Base-by-base conservation (phyloP, 106 monocot genomes). In the Dendrobium nobile region DNA sequence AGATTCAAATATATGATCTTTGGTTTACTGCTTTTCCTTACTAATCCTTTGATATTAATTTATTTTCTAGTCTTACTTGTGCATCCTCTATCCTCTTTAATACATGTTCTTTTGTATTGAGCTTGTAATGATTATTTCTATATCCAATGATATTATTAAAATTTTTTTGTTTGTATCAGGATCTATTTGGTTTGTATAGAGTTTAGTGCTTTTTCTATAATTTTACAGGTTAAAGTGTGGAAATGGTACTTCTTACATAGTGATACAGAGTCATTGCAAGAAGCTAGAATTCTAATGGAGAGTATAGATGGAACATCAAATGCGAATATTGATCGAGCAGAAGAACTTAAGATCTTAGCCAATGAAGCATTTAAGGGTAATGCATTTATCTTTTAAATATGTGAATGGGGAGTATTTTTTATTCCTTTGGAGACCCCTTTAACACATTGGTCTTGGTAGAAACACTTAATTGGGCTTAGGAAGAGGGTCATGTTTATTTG, bases 321-420 rank as follows among this genome's bases (percentile, higher is more conserved):
- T 68, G 78, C 85, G 44, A 51, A 89, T 72, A 19, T 43, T 80
- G 89, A 90, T 73, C 87, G 75, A 42, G 94, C 94, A 58, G 96
- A 97, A 79, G 86, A 89, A 86, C 43, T 92, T 54, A 97, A 97
- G 47, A 47, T 82, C 28, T 84, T 87, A 45, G 96, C 96, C 65
- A 97, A 97, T 91, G 92, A 90, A 82, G 90, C 94, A 48, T 97
- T 97, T 54, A 97, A 97, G 84, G 87, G 94, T 97, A 83, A 15
- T 15, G 58, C 58, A 42, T 33, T 73, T 82, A 5, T 77, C 37
- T 83, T 11, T 58, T 56, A 28, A 27, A 11, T 18, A 27, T 48
- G 47, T 41, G 27, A 44, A 15, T 64, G 13, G 51, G 51, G 13
- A 41, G 9, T 41, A 33, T 40, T 19, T 41, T 20, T 42, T 68